These are phyloP conservation scores for Neopestalotiopsis sp. DNA, from an alignment of 2,329 filamentous ascomycete species.

Conservation along the genomic window DNA sequence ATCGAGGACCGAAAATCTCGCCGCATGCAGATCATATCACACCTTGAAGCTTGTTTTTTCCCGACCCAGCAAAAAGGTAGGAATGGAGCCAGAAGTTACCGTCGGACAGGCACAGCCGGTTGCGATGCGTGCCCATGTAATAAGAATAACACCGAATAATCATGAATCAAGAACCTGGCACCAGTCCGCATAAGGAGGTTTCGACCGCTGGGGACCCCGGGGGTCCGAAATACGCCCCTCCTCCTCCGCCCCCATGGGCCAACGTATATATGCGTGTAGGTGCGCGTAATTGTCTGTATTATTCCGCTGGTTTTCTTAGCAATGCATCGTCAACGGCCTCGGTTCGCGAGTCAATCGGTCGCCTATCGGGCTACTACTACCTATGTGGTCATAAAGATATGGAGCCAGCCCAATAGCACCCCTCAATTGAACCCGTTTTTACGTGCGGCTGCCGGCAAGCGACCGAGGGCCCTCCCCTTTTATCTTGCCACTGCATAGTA, in stretches of 20 bases:
- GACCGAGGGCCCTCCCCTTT: neutral
- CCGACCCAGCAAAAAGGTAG: neutral
- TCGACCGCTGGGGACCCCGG: constrained; percentile 5
- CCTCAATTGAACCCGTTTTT: neutral
- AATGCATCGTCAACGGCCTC: neutral
- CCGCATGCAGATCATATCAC: constrained; percentile 2
- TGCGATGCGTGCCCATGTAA: neutral
- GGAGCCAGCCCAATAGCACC: neutral
- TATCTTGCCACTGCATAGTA: constrained; percentile 8
- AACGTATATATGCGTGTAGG: neutral
- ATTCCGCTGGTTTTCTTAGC: neutral
- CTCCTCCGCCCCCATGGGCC: neutral
- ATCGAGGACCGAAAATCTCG: neutral
- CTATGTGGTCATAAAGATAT: neutral
- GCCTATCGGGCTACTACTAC: neutral
- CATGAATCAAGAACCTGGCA: constrained; percentile 4
- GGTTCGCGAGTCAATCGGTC: constrained; percentile 12
- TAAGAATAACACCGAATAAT: neutral
- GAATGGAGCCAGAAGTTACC: neutral
- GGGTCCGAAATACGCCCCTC: neutral
- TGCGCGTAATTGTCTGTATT: neutral
- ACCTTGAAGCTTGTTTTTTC: neutral
- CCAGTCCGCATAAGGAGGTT: constrained; percentile 3
- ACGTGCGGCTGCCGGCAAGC: constrained; percentile 9
- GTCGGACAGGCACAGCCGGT: constrained; percentile 11